Conservation (phyloP, 2,329 filamentous ascomycete species). For the Truncatella angustata region DNA sequence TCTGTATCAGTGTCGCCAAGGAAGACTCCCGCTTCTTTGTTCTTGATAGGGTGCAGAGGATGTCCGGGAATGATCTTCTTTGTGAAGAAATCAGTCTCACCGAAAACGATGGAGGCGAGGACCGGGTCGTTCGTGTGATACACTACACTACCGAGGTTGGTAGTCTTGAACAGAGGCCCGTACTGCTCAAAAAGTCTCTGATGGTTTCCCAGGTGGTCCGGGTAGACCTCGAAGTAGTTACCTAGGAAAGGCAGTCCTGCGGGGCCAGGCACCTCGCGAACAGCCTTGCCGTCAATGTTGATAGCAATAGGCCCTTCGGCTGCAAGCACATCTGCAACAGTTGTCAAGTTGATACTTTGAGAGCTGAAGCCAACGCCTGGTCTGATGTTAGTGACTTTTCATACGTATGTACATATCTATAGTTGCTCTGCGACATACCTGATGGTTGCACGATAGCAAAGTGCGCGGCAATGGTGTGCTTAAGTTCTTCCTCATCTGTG, state of each 20-base stretch:
- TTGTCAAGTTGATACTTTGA: conserved; percentile 28
- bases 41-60: conserved; percentile 42
- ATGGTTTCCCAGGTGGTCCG: conserved; percentile 57
- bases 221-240: conserved; percentile 53
- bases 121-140: conserved; percentile 52
- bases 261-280: conserved; percentile 51
- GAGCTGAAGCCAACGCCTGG: conserved; percentile 36
- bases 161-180: conserved; percentile 50
- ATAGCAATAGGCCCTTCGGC: conserved; percentile 35
- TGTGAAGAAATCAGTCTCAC: conserved; percentile 51
- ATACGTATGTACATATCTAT: too few species aligned
- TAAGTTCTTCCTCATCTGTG: conserved; percentile 35
- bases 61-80: conserved; percentile 52
- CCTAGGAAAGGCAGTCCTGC: conserved; percentile 47
- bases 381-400: not conserved
- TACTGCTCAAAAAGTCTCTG: conserved; percentile 52
- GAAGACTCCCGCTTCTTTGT: conserved; percentile 41
- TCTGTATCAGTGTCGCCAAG: conserved; percentile 49
- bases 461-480: conserved; percentile 37
- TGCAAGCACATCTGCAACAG: conserved; percentile 33
- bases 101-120: conserved; percentile 43
- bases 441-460: conserved; percentile 42
- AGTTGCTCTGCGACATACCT: too few species aligned
- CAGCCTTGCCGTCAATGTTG: conserved; percentile 46
- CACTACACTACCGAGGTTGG: conserved; percentile 46